Base-by-base conservation (phyloP, 106 monocot species). In the Dendrobium officinale region DNA sequence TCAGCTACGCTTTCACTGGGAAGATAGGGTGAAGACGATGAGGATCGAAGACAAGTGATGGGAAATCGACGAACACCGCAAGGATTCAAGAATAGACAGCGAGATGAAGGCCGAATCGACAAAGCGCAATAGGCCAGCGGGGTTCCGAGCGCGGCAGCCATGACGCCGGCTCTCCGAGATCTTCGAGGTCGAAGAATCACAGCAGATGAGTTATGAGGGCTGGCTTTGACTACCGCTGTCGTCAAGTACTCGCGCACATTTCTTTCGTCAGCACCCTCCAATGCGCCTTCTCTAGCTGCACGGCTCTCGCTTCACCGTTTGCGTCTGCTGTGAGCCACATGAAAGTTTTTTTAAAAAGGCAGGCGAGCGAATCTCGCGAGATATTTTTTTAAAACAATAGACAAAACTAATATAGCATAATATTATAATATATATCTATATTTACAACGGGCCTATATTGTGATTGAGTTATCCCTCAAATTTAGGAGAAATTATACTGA, bases 11-110 rank as follows among this genome's bases (percentile, higher is more conserved):
- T 24, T 10, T 42, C 58, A 41, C 40, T 47, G 24, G 49, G 75
- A 37, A 44, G 22, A 41, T 37, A 20, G 17, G 79, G 5, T 0
- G 67, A 44, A 29, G 64, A 64, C 5, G 75, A 48, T 2, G 79
- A 22, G 61, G 81, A 81, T 58, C 19, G 2, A 43, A 74, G 59
- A 15, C 81, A 81, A 64, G 59, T 73, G 29, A 59, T 15, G 19
- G 77, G 31, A 59, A 37, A 1, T 26, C 67, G 47, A 29, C 75
- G 64, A 29, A 56, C 27, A 6, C 43, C 33, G 29, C 1, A 41
- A 18, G 15, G 20, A 27, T 43, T 56, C 17, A 22, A 27, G 44
- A 67, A 33, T 7, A 70, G 70, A 22, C 15, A 33, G 70, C 70
- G 70, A 5, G 33, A 22, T 16, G 4, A 66, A 42, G 19, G 44